phyloP scores from a whole-genome alignment of 2,329 filamentous ascomycete species.

The Ceratocystis ficicola region DNA sequence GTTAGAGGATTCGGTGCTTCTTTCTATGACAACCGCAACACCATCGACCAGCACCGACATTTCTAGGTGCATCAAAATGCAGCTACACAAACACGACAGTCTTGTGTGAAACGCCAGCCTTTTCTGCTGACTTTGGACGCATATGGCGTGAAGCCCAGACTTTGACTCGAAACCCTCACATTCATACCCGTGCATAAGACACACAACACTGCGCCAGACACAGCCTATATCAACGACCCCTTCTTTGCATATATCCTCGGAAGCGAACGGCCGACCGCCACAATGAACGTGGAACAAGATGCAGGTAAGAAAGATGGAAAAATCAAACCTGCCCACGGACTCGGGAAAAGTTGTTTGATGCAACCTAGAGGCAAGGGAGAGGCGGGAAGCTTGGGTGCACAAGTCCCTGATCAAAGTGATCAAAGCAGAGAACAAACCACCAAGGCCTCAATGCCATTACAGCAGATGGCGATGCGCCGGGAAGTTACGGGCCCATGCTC shows the following conservation, averaged over 20 bases:
- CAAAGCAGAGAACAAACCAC: slow-evolving; percentile 5
- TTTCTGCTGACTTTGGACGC: neutral
- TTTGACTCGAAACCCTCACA: neutral
- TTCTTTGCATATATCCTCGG: neutral
- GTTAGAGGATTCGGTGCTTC: slow-evolving; percentile 1
- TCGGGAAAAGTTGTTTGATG: neutral
- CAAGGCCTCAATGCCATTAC: neutral
- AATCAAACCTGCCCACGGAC: neutral
- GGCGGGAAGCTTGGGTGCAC: slow-evolving; percentile 1
- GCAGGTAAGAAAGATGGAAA: slow-evolving; percentile 10
- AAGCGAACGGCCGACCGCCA: slow-evolving; percentile 12
- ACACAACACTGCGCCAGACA: neutral
- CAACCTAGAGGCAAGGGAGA: neutral
- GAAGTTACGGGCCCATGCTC: slow-evolving; percentile 5
- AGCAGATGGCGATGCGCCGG: slow-evolving; percentile 1
- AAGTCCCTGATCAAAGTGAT: neutral
- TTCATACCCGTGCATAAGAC: neutral
- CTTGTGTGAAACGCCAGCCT: neutral
- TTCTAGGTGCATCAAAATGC: neutral
- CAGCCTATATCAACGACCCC: neutral
- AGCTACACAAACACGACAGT: neutral
- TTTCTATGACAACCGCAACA: slow-evolving; percentile 1
- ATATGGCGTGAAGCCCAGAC: slow-evolving; percentile 1
- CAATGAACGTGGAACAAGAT: slow-evolving; percentile 12
- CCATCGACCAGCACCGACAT: neutral